Evolutionary conservation across 176 grass and related monocot species (phyloP).

Genomic region (Aegilops tauschii): DNA sequence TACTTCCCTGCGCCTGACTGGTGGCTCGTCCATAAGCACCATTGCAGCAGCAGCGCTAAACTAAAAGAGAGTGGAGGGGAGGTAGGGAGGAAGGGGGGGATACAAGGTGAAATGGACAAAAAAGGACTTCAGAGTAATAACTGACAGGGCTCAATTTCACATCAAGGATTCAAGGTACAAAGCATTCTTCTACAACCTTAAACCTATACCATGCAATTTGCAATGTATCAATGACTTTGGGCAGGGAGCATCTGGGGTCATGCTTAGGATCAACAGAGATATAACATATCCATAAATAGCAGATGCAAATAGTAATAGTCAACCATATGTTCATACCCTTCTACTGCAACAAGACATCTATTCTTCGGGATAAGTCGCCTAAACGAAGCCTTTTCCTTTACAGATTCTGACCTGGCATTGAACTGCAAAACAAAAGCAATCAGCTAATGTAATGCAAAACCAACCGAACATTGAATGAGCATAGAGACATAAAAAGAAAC

Average conservation of each 20-base stretch:
- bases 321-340: constrained; percentile 63
- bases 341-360: constrained; percentile 82
- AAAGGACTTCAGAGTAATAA: not conserved
- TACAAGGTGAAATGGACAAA: not conserved
- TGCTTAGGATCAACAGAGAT: not conserved
- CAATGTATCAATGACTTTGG: not conserved
- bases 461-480: not conserved
- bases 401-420: constrained; percentile 87
- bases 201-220: not conserved
- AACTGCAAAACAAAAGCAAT: constrained; percentile 62
- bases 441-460: constrained; percentile 2
- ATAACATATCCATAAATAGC: not conserved
- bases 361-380: constrained; percentile 72
- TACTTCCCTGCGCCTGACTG: not conserved
- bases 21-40: not conserved
- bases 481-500: not conserved
- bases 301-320: not conserved
- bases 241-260: not conserved
- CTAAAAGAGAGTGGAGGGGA: not conserved
- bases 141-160: not conserved
- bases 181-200: constrained; percentile 5
- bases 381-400: constrained; percentile 96
- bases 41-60: not conserved
- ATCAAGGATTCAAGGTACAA: not conserved
- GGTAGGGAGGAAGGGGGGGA: not conserved